Percentiles rank a stretch among this genome's conserved stretches.
These are phyloP conservation scores for Penicillium brasilianum DNA, from an alignment of 2,329 filamentous ascomycete genomes.

Conservation along the genomic window DNA sequence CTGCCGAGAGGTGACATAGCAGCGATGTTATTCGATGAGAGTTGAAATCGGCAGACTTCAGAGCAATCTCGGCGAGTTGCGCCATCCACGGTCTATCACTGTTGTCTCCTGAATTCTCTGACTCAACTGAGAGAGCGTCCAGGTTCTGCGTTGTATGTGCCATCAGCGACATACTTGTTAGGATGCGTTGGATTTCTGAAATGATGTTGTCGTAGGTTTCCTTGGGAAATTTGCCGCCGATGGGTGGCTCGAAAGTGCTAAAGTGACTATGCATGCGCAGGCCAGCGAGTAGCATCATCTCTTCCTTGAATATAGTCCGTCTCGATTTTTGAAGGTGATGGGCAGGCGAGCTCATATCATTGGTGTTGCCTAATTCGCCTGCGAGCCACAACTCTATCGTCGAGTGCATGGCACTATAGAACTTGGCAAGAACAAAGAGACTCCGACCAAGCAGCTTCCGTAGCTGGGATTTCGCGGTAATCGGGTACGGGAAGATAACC, in stretches of 20 bases:
- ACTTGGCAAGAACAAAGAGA: constrained; percentile 73
- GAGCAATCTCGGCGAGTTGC: constrained; percentile 62
- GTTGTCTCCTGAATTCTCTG: constrained; percentile 21
- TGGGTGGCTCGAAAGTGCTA: constrained; percentile 69
- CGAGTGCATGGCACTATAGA: constrained; percentile 72
- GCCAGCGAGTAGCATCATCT: constrained; percentile 65
- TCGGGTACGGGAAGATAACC: constrained; percentile 74
- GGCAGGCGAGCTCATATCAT: constrained; percentile 27
- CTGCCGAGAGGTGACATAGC: constrained; percentile 69
- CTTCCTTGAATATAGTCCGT: constrained; percentile 67
- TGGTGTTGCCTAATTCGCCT: constrained; percentile 54
- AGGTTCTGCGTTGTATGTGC: constrained; percentile 65
- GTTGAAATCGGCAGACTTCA: constrained; percentile 61
- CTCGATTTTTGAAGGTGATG: constrained; percentile 58
- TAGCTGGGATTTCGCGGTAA: constrained; percentile 71
- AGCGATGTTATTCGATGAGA: constrained; percentile 56
- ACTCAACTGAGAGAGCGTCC: constrained; percentile 26
- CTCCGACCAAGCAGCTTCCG: constrained; percentile 69
- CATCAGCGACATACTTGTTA: constrained; percentile 70
- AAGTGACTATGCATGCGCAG: constrained; percentile 67
- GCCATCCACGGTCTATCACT: constrained; percentile 59
- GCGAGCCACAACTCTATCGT: constrained; percentile 66
- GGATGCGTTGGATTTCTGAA: constrained; percentile 53
- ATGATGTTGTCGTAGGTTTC: constrained; percentile 68
- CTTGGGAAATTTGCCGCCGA: constrained; percentile 74